A percentile compares a stretch with the other conserved stretches of the same genome.
These are phyloP conservation scores for Protomyces inundatus DNA, from an alignment of 1,139 yeast genomes.

Conservation along the genomic window DNA sequence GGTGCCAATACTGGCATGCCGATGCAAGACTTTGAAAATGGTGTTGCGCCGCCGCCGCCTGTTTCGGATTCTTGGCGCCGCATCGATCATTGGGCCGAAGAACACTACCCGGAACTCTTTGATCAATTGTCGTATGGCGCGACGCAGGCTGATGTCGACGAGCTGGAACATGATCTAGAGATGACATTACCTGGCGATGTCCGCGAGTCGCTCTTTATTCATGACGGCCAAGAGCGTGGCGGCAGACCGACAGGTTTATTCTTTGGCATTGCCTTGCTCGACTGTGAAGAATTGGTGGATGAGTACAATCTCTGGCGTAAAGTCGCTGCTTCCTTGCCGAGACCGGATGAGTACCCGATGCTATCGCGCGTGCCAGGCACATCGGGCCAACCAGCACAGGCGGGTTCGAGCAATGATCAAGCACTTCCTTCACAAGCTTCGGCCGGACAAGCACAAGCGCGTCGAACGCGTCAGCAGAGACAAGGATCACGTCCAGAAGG, in stretches of 20 bases:
- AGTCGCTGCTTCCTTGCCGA: slow-evolving; percentile 44
- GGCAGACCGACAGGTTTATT: slow-evolving; percentile 71
- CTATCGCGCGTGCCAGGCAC: slow-evolving; percentile 25
- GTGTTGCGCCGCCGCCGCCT: slow-evolving; percentile 66
- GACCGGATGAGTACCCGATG: slow-evolving; percentile 23
- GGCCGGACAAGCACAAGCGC: not conserved
- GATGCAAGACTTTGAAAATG: slow-evolving; percentile 46
- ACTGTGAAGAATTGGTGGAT: slow-evolving; percentile 63
- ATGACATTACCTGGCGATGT: slow-evolving; percentile 66
- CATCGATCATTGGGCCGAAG: slow-evolving; percentile 67
- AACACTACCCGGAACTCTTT: slow-evolving; percentile 71
- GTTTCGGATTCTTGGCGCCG: slow-evolving; percentile 68
- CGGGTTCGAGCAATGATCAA: not conserved
- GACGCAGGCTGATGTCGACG: slow-evolving; percentile 69
- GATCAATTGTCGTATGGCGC: slow-evolving; percentile 68
- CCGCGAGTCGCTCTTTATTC: slow-evolving; percentile 66
- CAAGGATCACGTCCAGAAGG: slow-evolving; percentile 56
- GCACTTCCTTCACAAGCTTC: not conserved
- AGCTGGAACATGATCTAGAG: slow-evolving; percentile 66
- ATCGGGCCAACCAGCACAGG: not conserved
- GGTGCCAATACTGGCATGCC: slow-evolving; percentile 38
- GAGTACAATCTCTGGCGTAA: slow-evolving; percentile 71
- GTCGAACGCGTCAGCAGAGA: slow-evolving; percentile 1
- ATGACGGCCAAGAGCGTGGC: slow-evolving; percentile 76
- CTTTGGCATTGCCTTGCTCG: slow-evolving; percentile 65